Base-by-base conservation (phyloP, 2,329 filamentous ascomycete species). In the Phyllachora maydis region DNA sequence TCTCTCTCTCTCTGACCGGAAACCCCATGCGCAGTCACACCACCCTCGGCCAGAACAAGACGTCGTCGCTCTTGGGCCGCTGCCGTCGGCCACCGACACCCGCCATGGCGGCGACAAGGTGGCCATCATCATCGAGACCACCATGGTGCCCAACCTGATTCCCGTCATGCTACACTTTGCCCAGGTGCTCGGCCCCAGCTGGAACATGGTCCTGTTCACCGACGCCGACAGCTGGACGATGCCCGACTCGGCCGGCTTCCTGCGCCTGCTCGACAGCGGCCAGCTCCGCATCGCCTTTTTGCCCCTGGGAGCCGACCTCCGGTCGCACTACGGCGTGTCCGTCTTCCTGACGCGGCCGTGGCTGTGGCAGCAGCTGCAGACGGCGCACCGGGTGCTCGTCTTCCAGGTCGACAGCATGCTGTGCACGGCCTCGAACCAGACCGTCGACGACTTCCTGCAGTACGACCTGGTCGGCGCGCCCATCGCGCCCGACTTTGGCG, bases 151-250 rank as follows among this genome's bases (percentile, higher is more conserved):
- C 1, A 49, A 28, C 14, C 41, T 45, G 4, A 42, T 37, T 24
- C 28, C 41, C 9, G 31, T 36, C 14, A 39, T 36, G 6, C 37
- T 45, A 9, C 46, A 45, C 3, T 38, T 50, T 15, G 34, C 41
- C 5, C 26, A 29, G n/a, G 33, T 37, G 0, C 45, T 56, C 4
- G 53, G 52, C 1, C 49, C 51, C 7, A 30, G 31, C 8, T 56
- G 52, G 52, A 50, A 50, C 4, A 43, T 57, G 18, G 38, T 55
- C 12, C 44, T 55, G 18, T 52, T 49, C 30, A 56, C 53, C 0
- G 39, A 42, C 2, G 31, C 39, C 10, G 34, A 36, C 25, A 39
- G 29, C 6, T 37, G 34, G 25, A 18, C 32, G 3, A 23, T 33
- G 12, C 32, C 32, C 4, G 18, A 23, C 10, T 47, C 45, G 3